These are phyloP conservation scores for Pulveroboletus sp. DNA, from an alignment of 768 basidiomycete species.

Conservation along the genomic window DNA sequence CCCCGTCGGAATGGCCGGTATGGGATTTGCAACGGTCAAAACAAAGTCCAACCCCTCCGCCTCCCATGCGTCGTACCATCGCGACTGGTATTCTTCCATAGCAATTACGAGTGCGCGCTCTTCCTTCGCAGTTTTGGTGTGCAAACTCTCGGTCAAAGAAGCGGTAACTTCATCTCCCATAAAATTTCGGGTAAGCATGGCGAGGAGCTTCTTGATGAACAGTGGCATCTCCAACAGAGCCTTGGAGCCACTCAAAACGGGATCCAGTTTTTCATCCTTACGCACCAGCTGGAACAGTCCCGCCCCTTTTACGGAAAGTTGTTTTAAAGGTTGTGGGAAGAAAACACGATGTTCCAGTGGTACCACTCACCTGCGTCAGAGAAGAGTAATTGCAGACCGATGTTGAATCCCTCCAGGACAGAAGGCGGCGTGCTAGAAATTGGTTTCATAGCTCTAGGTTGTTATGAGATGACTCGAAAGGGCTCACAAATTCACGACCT, in stretches of 20 bases:
- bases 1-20: slow-evolving; percentile 37
- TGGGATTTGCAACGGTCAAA: slow-evolving; percentile 37
- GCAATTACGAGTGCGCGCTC: slow-evolving; percentile 29
- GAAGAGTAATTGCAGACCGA: slow-evolving; percentile 54
- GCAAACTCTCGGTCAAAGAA: slow-evolving; percentile 35
- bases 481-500: slow-evolving; percentile 38
- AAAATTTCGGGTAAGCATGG: slow-evolving; percentile 34
- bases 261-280: slow-evolving; percentile 35
- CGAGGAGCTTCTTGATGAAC: slow-evolving; percentile 42
- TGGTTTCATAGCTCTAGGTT: not conserved
- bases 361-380: slow-evolving; percentile 47
- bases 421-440: slow-evolving; percentile 40
- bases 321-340: no score
- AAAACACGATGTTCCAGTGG: no score
- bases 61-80: slow-evolving; percentile 39
- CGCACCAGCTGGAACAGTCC: slow-evolving; percentile 38
- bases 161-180: slow-evolving; percentile 26
- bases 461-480: not conserved
- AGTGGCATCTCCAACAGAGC: slow-evolving; percentile 26
- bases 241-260: slow-evolving; percentile 24
- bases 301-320: slow-evolving; percentile 32
- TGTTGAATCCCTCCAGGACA: slow-evolving; percentile 45
- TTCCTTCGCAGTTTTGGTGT: slow-evolving; percentile 25
- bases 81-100: slow-evolving; percentile 21
- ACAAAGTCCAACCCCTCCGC: slow-evolving; percentile 39